phyloP scores from a whole-genome alignment of 345 rosid species.

The Murraya koenigii region DNA sequence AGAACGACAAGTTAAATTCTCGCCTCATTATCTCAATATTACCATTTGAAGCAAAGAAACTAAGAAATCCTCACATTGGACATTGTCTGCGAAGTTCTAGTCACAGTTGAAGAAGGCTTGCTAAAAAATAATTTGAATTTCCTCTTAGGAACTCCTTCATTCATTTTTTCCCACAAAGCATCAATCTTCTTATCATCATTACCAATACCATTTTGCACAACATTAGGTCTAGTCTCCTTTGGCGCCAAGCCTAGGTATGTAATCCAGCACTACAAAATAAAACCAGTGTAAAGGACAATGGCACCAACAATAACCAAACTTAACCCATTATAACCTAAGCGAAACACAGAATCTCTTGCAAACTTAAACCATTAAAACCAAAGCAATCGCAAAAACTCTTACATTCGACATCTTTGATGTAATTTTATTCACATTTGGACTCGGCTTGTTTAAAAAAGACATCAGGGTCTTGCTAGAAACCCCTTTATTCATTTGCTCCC shows the following conservation, averaged over 20 bases:
- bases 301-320: not conserved
- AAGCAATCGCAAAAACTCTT: not conserved
- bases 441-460: slow-evolving; percentile 20
- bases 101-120: slow-evolving; percentile 28
- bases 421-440: slow-evolving; percentile 19
- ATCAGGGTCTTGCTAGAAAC: slow-evolving; percentile 17
- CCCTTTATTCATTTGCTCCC: slow-evolving; percentile 63
- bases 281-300: not conserved
- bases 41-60: not conserved
- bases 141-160: slow-evolving; percentile 40
- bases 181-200: slow-evolving; percentile 3
- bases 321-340: slow-evolving; percentile 1
- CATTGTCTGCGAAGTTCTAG: slow-evolving; percentile 24
- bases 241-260: slow-evolving; percentile 43
- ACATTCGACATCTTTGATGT: slow-evolving; percentile 27
- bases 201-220: not conserved
- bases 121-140: slow-evolving; percentile 26
- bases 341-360: not conserved
- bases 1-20: not conserved
- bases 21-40: not conserved
- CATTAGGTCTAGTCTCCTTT: slow-evolving; percentile 15
- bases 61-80: slow-evolving; percentile 42
- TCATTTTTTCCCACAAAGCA: slow-evolving; percentile 65
- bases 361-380: not conserved
- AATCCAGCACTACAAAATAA: slow-evolving; percentile 44